Evolutionary conservation across 2,329 filamentous ascomycete species (phyloP), one percentile per base, ranked within the genome.

Genomic region (Cryphonectria naterciae): DNA sequence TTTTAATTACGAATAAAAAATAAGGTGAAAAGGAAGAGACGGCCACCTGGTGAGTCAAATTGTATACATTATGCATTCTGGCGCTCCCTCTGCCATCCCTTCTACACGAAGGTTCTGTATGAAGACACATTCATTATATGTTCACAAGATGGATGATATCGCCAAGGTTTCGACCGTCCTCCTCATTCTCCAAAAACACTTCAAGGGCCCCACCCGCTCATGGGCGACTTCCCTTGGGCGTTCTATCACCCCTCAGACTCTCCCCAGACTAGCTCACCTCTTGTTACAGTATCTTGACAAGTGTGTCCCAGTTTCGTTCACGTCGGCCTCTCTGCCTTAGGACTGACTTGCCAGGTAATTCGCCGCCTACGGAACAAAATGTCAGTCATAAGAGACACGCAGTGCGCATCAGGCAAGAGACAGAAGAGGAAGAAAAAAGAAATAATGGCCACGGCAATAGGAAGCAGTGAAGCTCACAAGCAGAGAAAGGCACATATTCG

Each of bases 341-440:
- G 86, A 87, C 77, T 87, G 85, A 78, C 80, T 88, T 60, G 87
- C 86, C 73, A 89, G 81, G 75, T 83, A 83, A 76, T 89, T 88
- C 74, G 87, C 87, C 67, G 87, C 87, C 87, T 85, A 71, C 17
- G 70, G 7, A 49, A 73, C 28, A 68, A 49, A 64, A 68, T 72
- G 68, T 75, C 65, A 75, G 69, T 68, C 32, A 67, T 65, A 58
- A 19, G 58, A 69, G 8, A 61, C 49, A 49, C 65, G 46, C 28
- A 56, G 61, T 5, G 56, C 19, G 67, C 49, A 32, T n/a, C 43
- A 35, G 43, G 32, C 54, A 10, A 11, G 60, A 52, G 37, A 19
- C n/a, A 39, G 52, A 32, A 32, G 60, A 41, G 17, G 19, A 60
- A 60, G 19, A 35, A 19, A 7, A 2, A 60, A 19, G 1, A 22